These are phyloP conservation scores for Aspergillus sp. DNA, from an alignment of 2,329 filamentous ascomycete species.

Conservation along the genomic window DNA sequence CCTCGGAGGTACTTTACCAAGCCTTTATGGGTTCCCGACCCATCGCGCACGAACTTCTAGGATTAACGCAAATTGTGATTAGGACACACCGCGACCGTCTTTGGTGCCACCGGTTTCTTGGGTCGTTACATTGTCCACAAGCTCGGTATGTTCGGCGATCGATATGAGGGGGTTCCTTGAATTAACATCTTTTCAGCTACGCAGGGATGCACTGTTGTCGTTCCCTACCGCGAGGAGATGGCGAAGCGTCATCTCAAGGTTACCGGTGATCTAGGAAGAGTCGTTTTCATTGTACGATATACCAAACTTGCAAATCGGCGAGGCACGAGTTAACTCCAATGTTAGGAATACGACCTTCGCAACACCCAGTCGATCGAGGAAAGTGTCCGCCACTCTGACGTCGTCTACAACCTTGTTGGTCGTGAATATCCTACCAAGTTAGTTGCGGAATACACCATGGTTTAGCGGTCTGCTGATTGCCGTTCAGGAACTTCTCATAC, in stretches of 20 bases:
- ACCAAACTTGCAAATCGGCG: background rate
- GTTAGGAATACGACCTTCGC: conserved; percentile 85
- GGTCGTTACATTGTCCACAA: conserved; percentile 97
- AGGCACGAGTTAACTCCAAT: conserved; percentile 15
- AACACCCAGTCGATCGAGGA: conserved; percentile 97
- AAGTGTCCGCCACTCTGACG: conserved; percentile 92
- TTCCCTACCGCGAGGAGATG: conserved; percentile 97
- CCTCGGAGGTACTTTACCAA: conserved; percentile 68
- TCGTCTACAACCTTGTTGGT: conserved; percentile 95
- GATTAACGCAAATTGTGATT: conserved; percentile 29
- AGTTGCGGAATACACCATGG: conserved; percentile 26
- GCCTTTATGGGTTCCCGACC: conserved; percentile 12
- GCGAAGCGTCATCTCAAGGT: conserved; percentile 94
- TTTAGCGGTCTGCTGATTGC: conserved; percentile 31
- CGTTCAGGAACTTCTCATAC: conserved; percentile 79
- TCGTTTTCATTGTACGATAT: conserved; percentile 72
- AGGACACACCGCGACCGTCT: conserved; percentile 96
- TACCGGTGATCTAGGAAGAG: conserved; percentile 86
- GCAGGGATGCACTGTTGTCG: conserved; percentile 88
- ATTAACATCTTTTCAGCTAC: conserved; percentile 61
- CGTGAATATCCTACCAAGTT: conserved; percentile 96
- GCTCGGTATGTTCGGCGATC: conserved; percentile 60
- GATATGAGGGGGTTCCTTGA: conserved; percentile 27
- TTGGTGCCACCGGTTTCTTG: conserved; percentile 93
- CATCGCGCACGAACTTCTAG: conserved; percentile 15